Evolutionary conservation across 371 early-diverging fungal species (phyloP).

Genomic region (Funneliformis caledonium): DNA sequence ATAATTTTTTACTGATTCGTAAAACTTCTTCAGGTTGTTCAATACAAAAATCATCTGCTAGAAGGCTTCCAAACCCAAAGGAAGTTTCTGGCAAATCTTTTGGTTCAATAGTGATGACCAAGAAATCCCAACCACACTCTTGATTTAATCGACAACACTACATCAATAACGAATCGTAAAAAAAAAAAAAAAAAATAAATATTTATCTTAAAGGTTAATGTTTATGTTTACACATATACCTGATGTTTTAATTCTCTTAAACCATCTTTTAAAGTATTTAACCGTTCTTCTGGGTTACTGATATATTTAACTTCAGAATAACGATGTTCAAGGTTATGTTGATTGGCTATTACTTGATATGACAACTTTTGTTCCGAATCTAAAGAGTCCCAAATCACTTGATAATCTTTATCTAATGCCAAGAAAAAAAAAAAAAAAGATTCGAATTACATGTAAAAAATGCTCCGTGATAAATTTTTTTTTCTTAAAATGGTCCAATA

Average conservation of each 20-base stretch:
- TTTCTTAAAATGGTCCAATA: neutral
- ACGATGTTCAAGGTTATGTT: neutral
- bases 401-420: neutral
- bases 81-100: neutral
- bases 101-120: neutral
- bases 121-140: neutral
- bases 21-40: neutral
- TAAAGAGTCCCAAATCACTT: neutral
- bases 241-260: neutral
- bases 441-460: no score
- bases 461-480: no score
- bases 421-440: neutral
- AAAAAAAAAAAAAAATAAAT: neutral
- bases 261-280: neutral
- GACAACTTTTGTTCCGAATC: neutral
- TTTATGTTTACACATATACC: neutral
- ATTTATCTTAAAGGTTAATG: no score
- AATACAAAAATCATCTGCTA: neutral
- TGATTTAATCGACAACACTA: neutral
- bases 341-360: neutral
- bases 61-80: neutral
- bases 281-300: neutral
- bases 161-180: neutral
- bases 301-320: neutral
- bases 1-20: neutral